Base-by-base conservation (phyloP, 495 filamentous ascomycete genomes). In the Pyronema omphalodes region DNA sequence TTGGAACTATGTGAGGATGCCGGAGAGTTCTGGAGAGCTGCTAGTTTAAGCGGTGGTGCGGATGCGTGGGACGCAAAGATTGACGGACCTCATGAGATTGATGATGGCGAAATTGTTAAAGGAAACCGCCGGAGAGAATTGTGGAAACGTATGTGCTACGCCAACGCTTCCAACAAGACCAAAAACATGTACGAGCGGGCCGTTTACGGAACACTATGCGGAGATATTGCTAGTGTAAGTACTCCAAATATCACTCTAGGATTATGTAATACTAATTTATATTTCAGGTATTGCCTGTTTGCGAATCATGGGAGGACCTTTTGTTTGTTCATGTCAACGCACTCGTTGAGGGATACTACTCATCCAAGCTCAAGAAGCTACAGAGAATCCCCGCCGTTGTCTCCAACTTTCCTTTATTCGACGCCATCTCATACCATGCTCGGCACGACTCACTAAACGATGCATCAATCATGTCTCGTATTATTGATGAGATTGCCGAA, bases 241-340 rank as follows among this genome's bases (percentile, higher is more conserved):
- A 23, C 43, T 37, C 17, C 14, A 9, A 7, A 7, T 37, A 33
- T 7, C 37, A 49, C 37, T 44, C 46, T 35, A 14, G 43, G 15
- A 12, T 35, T 19, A 52, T 56, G 12, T 18, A 9, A 17, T 45
- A 47, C 45, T 36, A 18, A 47, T 33, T 45, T 48, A 36, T 48
- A 35, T 37, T 12, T 34, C 29, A 65, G 62, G 63, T 66, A 14
- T 74, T 83, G 61, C 76, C 76, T 57, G 77, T 89, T 11, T 91
- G 86, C 67, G 72, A 74, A 41, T 78, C 76, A 37, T 93, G 84
- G 82, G 86, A 96, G 56, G 91, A 98, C 66, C 78, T 82, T 57
- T 75, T 95, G n/a, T 96, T 88, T 61, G 82, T 81, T 7, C 79
- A 86, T 61, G 91, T 88, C 72, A 94, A 93, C 61, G 76, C 83